Percentiles rank a stretch among this genome's conserved stretches.
Conservation (phyloP, 441 rosid species). For the Mallotus japonicus region DNA sequence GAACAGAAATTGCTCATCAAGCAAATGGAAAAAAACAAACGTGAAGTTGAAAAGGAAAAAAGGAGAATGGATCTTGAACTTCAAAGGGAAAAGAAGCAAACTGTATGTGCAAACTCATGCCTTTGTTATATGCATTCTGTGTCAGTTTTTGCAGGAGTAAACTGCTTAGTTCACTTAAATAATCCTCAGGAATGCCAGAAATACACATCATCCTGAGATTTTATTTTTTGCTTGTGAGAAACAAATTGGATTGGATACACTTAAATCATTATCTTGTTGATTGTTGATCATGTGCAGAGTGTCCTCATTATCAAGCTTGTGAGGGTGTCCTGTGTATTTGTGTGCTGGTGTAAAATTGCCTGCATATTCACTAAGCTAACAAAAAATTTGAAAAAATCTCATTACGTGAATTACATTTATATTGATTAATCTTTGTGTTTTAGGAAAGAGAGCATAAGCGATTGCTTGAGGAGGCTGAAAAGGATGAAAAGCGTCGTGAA, state of each 20-base stretch:
- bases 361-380: not conserved
- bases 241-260: not conserved
- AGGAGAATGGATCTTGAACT: conserved; percentile 63
- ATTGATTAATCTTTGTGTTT: conserved; percentile 8
- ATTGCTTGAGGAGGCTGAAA: conserved; percentile 57
- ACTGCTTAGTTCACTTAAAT: not conserved
- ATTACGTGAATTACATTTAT: not conserved
- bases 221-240: not conserved
- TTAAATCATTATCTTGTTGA: not conserved
- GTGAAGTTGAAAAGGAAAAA: conserved; percentile 72
- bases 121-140: not conserved
- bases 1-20: conserved; percentile 59
- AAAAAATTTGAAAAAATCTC: not conserved
- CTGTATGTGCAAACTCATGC: conserved; percentile 35
- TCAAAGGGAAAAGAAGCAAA: conserved; percentile 56
- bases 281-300: not conserved
- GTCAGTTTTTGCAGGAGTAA: not conserved
- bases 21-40: conserved; percentile 65
- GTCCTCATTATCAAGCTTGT: not conserved
- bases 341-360: not conserved
- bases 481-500: conserved; percentile 55
- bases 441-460: conserved; percentile 76
- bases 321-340: not conserved
- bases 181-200: not conserved
- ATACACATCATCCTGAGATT: too few relatives aligned